Base-by-base conservation (phyloP, 495 filamentous ascomycete genomes). In the Entonaema liquescens region DNA sequence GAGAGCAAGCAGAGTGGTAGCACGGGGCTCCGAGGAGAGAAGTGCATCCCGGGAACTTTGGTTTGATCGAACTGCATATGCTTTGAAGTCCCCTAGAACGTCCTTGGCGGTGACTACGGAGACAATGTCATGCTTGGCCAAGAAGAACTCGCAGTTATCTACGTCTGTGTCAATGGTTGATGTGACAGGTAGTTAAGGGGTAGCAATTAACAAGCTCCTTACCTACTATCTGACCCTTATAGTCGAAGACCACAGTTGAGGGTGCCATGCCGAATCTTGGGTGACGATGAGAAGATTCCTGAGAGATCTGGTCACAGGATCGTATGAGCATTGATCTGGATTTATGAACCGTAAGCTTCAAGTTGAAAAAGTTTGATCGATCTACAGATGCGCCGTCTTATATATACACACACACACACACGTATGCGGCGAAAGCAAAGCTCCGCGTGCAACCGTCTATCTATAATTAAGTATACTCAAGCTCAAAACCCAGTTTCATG, bases 111-210 rank as follows among this genome's bases (percentile, higher is more conserved):
- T 77, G 35, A 83, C 67, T 53, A 83, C 66, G 28, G 72, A 71
- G 36, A 83, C 29, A 0, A 40, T 29, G 21, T 74, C 76, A 65
- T 75, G 64, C 21, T 70, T 69, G 4, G 62, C 58, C 13, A 74
- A 67, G 65, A 79, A 63, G 71, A 82, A 83, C 49, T 74, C 63
- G 67, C 77, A 82, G 63, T 83, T 83, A 25, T 81, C 81, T 83
- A 64, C 11, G 7, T 17, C 11, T 12, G 17, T 53, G 40, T 69
- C 33, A 71, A 68, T 25, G 31, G 0, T 12, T 5, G 42, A 13
- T 19, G 6, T 49, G 42, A 31, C 11, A 26, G 54, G 1, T 15
- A 53, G 50, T n/a, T 21, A 25, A 8, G 36, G 47, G 7, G 5
- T 44, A 17, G 2, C n/a, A 13, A 26, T 42, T 29, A n/a, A 26